Evolutionary conservation across 306 rosid species (phyloP), one percentile per base, ranked within the genome.

Genomic region (Cercis canadensis): DNA sequence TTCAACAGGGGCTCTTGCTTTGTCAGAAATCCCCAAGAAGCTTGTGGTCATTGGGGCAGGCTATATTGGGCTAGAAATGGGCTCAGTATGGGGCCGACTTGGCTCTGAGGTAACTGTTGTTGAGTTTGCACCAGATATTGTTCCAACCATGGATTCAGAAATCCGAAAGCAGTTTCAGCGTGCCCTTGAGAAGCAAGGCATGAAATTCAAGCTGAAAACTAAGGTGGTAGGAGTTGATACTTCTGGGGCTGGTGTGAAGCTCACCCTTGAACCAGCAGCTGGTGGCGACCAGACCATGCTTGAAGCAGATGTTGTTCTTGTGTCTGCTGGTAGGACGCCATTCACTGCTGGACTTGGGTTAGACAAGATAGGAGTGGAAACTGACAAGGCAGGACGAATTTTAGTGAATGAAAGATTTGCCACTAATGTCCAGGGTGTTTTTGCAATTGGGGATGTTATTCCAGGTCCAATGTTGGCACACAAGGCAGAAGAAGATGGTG

Each of bases 381-480:
- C 87, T 0, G 97, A 95, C 73, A 91, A 83, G 87, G 44, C 58
- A 11, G 99, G 99, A 17, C 57, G 97, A 16, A 91, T 95, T 83
- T 53, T 82, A 72, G 99, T 95, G 6, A 85, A 95, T 41, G 96
- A 87, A 68, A 83, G 91, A 76, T 95, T 95, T 61, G 57, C 79
- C 45, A 73, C 97, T 45, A 95, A 87, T 78, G 97, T 95, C 14
- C 49, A 87, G 6, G 88, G 97, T 57, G 94, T 95, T 55, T 81
- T 51, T 79, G 99, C 99, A 68, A 95, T 95, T 19, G 99, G 99
- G 13, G 99, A 95, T 56, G 96, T 95, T 18, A 95, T 95, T 82
- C 97, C 99, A 0, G 99, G 99, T 43, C 99, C 99, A 6, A 91
- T 95, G 99, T 81, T 95, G 53, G 99, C 99, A 53, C 99, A 95